Percentiles rank a stretch among this genome's conserved stretches.
Evolutionary conservation across 371 early-diverging fungal species (phyloP).

Genomic region (Apophysomyces ossiformis): DNA sequence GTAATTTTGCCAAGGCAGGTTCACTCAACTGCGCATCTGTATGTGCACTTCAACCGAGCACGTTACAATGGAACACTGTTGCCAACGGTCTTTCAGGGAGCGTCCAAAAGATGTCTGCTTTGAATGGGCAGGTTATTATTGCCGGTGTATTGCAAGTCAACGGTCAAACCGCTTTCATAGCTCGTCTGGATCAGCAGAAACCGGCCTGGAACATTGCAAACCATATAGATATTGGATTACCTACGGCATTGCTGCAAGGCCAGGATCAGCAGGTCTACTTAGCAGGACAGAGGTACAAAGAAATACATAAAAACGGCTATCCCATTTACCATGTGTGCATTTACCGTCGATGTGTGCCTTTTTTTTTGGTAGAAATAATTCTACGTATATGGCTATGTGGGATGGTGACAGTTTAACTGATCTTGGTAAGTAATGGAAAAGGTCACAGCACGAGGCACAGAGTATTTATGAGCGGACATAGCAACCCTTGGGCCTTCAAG

Average conservation of each 20-base stretch:
- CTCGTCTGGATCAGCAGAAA: constrained; percentile 25
- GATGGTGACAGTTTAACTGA: constrained; percentile 20
- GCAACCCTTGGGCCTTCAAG: constrained; percentile 22
- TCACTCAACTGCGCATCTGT: constrained; percentile 40
- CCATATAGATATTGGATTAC: constrained; percentile 25
- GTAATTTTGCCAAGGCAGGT: constrained; percentile 52
- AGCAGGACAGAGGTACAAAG: constrained; percentile 12
- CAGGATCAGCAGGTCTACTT: constrained; percentile 24
- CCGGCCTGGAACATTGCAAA: neutral
- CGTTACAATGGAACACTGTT: constrained; percentile 41
- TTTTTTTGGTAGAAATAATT: constrained; percentile 7
- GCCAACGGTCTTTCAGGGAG: constrained; percentile 21
- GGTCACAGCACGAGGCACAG: neutral
- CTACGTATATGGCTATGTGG: constrained; percentile 23
- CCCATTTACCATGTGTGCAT: too few species aligned
- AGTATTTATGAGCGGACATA: neutral
- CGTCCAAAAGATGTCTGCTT: constrained; percentile 16
- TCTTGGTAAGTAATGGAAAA: constrained; percentile 18
- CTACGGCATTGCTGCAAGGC: constrained; percentile 29
- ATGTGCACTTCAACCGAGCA: constrained; percentile 37
- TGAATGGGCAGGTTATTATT: constrained; percentile 16
- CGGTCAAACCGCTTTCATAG: constrained; percentile 31
- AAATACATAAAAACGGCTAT: too few species aligned
- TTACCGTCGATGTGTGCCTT: neutral
- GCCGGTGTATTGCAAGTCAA: constrained; percentile 32